These are phyloP conservation scores for Tuber calosporum DNA, from an alignment of 495 filamentous ascomycete species.

Conservation along the genomic window DNA sequence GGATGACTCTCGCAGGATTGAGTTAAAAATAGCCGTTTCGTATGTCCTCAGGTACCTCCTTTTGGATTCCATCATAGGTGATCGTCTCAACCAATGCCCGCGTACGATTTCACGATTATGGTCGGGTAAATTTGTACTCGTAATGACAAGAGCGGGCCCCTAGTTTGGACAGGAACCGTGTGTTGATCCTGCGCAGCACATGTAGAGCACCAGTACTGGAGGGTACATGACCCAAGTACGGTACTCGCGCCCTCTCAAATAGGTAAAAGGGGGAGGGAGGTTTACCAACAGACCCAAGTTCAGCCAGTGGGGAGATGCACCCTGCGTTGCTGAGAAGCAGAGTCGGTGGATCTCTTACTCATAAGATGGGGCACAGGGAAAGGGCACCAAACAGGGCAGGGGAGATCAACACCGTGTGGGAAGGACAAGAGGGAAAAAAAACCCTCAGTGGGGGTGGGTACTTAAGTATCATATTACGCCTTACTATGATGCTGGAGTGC, in stretches of 20 bases:
- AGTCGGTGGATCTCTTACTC: background rate
- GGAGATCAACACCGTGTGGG: background rate
- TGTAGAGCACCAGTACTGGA: no score
- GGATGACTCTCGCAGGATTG: background rate
- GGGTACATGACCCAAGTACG: no score
- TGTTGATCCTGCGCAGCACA: background rate
- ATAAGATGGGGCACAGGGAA: background rate
- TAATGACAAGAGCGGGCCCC: background rate
- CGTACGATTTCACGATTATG: background rate
- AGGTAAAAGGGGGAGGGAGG: background rate
- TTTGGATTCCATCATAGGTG: background rate
- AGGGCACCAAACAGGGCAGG: background rate
- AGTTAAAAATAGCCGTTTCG: background rate
- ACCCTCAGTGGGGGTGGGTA: no score
- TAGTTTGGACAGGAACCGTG: background rate
- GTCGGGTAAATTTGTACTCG: background rate
- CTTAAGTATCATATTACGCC: no score
- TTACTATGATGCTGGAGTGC: no score
- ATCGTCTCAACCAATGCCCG: background rate
- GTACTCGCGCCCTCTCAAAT: background rate
- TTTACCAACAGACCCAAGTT: slow-evolving; percentile 1
- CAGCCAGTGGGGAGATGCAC: background rate
- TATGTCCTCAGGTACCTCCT: background rate
- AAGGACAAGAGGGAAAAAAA: no score
- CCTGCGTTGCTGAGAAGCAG: background rate